These are phyloP conservation scores for Rhododendron simsii DNA, from an alignment of 148 eudicot species.

Conservation along the genomic window DNA sequence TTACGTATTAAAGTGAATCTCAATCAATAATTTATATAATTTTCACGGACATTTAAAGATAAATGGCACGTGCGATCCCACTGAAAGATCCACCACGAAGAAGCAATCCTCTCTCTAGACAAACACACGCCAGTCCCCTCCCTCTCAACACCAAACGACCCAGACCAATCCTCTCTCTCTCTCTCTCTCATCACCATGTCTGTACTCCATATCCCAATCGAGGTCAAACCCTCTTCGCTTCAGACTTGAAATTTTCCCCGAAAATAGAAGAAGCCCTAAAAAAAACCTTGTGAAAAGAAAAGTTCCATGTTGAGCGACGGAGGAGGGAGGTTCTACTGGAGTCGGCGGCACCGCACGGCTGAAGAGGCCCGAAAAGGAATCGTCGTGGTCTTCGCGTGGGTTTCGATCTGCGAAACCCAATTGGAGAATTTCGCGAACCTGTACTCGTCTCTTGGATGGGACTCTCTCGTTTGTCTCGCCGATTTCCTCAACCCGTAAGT, in stretches of 20 bases:
- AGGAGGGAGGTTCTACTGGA: constrained; percentile 46
- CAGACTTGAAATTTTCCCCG: background rate
- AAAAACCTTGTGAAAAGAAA: background rate
- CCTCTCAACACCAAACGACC: background rate
- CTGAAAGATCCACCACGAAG: background rate
- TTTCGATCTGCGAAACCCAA: constrained; percentile 30
- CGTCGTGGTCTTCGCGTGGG: constrained; percentile 49
- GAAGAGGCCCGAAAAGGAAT: constrained; percentile 26
- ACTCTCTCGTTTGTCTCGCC: constrained; percentile 47
- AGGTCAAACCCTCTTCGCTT: background rate
- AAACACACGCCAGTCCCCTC: background rate
- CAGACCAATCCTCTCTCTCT: background rate
- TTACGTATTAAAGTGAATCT: too few relatives aligned
- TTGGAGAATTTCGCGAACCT: constrained; percentile 31
- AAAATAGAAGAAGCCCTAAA: background rate
- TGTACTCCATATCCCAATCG: background rate
- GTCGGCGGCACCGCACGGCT: constrained; percentile 7
- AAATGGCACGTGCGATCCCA: background rate
- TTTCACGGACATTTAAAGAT: too few relatives aligned
- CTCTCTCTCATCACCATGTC: background rate
- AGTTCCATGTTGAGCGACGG: constrained; percentile 12
- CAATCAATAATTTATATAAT: too few relatives aligned
- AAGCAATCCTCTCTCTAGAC: background rate
- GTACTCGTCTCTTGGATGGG: constrained; percentile 60
- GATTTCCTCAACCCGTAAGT: constrained; percentile 53